Evolutionary conservation across 2,329 filamentous ascomycete genomes (phyloP).

Genomic region (Monilinia fructigena): DNA sequence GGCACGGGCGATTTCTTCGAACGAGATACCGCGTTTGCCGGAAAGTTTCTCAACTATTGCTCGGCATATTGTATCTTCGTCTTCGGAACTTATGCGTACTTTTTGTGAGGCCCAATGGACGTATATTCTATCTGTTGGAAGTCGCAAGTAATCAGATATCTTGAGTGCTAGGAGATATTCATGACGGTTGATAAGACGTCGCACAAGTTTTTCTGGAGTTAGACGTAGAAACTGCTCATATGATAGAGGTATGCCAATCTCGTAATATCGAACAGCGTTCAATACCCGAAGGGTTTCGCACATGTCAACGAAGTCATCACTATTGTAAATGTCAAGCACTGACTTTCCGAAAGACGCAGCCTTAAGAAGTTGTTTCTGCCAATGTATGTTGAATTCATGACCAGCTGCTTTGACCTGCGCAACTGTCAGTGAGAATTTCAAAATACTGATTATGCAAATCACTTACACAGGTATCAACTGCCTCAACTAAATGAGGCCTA

Average conservation of each 20-base stretch:
- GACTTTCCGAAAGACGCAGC: constrained; percentile 98
- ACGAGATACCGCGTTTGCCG: constrained; percentile 89
- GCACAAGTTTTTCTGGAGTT: constrained; percentile 83
- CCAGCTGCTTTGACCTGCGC: constrained; percentile 74
- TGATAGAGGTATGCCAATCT: constrained; percentile 84
- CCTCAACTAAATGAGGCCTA: constrained; percentile 79
- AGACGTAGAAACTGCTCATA: constrained; percentile 93
- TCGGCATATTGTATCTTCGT: constrained; percentile 84
- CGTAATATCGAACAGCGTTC: constrained; percentile 88
- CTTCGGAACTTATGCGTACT: constrained; percentile 77
- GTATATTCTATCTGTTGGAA: constrained; percentile 87
- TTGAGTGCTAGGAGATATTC: constrained; percentile 89
- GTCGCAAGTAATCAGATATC: constrained; percentile 79
- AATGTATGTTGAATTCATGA: constrained; percentile 83
- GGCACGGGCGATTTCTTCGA: constrained; percentile 87
- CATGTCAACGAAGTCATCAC: constrained; percentile 98
- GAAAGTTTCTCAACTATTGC: constrained; percentile 83
- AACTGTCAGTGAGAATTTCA: constrained; percentile 26
- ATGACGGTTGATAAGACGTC: constrained; percentile 80
- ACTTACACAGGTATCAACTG: constrained; percentile 78
- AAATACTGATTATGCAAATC: background rate
- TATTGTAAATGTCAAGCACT: constrained; percentile 94
- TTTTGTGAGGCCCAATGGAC: constrained; percentile 97
- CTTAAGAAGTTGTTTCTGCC: constrained; percentile 95
- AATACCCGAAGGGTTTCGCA: constrained; percentile 90